phyloP scores from a whole-genome alignment of 164 flowering plant genomes.

The Sextonia rubra region DNA sequence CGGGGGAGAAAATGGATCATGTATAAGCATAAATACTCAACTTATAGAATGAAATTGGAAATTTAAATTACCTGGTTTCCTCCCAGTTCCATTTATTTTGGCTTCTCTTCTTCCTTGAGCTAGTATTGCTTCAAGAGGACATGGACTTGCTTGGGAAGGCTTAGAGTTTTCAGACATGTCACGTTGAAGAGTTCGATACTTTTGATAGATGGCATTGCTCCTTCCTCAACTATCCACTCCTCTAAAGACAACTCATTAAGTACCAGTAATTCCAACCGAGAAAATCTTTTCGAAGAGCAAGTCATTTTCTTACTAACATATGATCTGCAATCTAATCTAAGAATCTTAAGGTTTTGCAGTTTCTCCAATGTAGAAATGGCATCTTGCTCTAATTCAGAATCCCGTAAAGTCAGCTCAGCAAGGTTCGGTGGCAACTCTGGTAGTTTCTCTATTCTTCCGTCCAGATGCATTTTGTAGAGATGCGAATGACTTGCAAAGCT shows the following conservation, averaged over 20 bases:
- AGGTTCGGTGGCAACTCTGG: constrained; percentile 1
- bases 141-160: too few species aligned
- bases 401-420: background rate
- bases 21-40: too few species aligned
- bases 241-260: background rate
- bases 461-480: constrained; percentile 3
- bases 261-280: background rate
- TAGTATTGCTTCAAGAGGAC: too few species aligned
- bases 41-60: too few species aligned
- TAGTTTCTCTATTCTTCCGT: background rate
- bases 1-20: too few species aligned
- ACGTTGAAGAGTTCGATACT: too few species aligned
- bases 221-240: constrained; percentile 6
- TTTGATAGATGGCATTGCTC: constrained; percentile 1
- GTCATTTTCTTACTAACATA: constrained; percentile 7
- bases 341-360: constrained; percentile 7
- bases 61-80: too few species aligned
- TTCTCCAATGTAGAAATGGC: constrained; percentile 12
- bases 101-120: too few species aligned
- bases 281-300: constrained; percentile 3
- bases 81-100: too few species aligned
- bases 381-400: background rate
- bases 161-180: too few species aligned
- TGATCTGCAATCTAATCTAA: background rate
- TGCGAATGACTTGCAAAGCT: background rate